Evolutionary conservation across 2,329 filamentous ascomycete genomes (phyloP).

Genomic region (Hypoxylon sp.): DNA sequence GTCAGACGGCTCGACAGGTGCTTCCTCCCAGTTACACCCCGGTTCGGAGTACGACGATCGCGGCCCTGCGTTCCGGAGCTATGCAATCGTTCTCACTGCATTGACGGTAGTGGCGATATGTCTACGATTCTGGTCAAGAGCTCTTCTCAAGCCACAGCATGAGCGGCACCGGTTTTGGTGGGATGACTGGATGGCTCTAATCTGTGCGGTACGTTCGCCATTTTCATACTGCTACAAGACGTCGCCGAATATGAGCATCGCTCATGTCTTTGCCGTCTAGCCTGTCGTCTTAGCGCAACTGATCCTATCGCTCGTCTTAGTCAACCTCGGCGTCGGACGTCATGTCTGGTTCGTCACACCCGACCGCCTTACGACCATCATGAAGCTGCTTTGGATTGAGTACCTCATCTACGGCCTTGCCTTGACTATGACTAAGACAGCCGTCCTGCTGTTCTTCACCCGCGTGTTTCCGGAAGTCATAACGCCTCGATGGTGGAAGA

Average conservation of each 20-base stretch:
- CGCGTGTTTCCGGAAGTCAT: neutral
- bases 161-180: neutral
- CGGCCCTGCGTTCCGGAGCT: neutral
- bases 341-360: neutral
- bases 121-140: neutral
- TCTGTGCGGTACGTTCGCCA: neutral
- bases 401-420: neutral
- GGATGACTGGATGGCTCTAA: neutral
- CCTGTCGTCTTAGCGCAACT: neutral
- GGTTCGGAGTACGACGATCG: neutral
- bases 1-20: neutral
- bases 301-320: neutral
- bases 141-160: neutral
- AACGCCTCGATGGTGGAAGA: neutral
- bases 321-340: neutral
- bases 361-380: neutral
- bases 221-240: neutral
- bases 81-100: neutral
- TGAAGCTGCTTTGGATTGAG: neutral
- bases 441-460: neutral
- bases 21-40: neutral
- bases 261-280: too few species aligned
- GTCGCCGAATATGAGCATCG: neutral
- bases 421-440: neutral
- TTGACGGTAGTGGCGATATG: neutral